phyloP scores from a whole-genome alignment of 306 rosid genomes.

The Vigna hirtella region DNA sequence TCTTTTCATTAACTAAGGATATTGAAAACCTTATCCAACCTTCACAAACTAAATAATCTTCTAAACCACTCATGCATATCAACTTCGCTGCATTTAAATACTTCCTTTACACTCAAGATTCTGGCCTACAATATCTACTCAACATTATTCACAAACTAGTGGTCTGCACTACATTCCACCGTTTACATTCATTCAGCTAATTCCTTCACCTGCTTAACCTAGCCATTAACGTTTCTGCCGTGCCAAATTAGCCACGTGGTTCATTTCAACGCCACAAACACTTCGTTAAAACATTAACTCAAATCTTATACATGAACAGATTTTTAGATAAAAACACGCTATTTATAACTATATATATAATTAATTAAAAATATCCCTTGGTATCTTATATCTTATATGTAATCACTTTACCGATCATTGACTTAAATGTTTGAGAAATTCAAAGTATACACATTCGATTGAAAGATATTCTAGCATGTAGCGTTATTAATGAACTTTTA shows the following conservation, averaged over 20 bases:
- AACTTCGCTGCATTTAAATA: conserved; percentile 35
- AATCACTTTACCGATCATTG: not conserved
- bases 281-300: not conserved
- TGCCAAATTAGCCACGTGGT: conserved; percentile 18
- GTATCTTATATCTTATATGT: not conserved
- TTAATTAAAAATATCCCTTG: not conserved
- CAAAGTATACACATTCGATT: not conserved
- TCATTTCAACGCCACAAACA: conserved; percentile 18
- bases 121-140: conserved; percentile 11
- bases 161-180: conserved; percentile 27
- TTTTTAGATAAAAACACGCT: too few relatives aligned
- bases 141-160: conserved; percentile 38
- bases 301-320: not conserved
- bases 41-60: conserved; percentile 42
- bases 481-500: not conserved
- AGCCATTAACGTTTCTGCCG: not conserved
- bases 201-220: not conserved
- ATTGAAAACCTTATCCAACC: conserved; percentile 30
- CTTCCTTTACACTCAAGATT: conserved; percentile 33
- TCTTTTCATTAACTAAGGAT: conserved; percentile 14
- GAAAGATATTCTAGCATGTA: not conserved
- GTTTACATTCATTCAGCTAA: not conserved
- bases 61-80: conserved; percentile 32
- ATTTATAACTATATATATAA: not conserved
- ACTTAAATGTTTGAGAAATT: not conserved